Evolutionary conservation across 192 early-diverging fungal species (phyloP).

Genomic region (Podila minutissima): DNA sequence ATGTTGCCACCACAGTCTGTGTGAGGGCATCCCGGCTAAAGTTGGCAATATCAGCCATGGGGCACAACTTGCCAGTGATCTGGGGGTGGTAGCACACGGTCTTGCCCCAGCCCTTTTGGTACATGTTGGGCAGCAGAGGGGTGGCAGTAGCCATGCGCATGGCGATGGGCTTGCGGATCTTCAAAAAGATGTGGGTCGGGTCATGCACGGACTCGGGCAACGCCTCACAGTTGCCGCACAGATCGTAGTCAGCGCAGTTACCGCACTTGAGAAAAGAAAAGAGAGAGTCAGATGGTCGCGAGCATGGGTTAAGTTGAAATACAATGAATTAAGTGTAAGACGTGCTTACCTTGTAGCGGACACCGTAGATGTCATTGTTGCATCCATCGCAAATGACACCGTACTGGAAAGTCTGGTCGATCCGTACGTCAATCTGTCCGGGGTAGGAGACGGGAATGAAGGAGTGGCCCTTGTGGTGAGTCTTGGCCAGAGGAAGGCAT

Average conservation of each 20-base stretch:
- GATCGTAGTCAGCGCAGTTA: slow-evolving; percentile 71
- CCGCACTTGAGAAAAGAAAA: slow-evolving; percentile 53
- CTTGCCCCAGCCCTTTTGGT: slow-evolving; percentile 41
- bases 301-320: not conserved
- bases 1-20: not conserved
- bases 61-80: slow-evolving; percentile 17
- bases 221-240: slow-evolving; percentile 69
- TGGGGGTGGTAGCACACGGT: slow-evolving; percentile 3
- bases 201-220: slow-evolving; percentile 54
- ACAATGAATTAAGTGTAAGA: not conserved
- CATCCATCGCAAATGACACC: slow-evolving; percentile 62
- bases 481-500: slow-evolving; percentile 38
- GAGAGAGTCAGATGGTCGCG: not conserved
- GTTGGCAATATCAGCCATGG: not conserved
- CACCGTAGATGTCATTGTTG: slow-evolving; percentile 53
- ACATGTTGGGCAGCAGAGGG: slow-evolving; percentile 53
- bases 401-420: slow-evolving; percentile 44
- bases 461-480: slow-evolving; percentile 53
- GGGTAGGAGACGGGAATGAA: slow-evolving; percentile 53
- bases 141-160: slow-evolving; percentile 12
- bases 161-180: slow-evolving; percentile 55
- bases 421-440: slow-evolving; percentile 41
- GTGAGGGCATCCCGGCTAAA: not conserved
- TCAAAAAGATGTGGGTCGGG: slow-evolving; percentile 57
- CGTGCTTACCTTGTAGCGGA: slow-evolving; percentile 61